These are phyloP conservation scores for Ganoderma lingzhi DNA, from an alignment of 1,284 basidiomycete species.

Conservation along the genomic window DNA sequence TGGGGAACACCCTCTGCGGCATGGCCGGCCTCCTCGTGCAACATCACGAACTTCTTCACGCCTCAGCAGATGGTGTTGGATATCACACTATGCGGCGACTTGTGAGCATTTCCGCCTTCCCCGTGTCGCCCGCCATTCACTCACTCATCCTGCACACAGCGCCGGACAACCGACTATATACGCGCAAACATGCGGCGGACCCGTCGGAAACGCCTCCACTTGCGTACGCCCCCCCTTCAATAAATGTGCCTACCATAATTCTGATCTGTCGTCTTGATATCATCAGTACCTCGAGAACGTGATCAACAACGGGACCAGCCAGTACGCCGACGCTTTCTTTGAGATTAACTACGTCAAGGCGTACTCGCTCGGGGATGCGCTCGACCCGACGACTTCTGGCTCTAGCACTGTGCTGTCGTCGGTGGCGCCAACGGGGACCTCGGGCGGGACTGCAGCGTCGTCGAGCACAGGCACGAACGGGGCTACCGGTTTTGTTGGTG, in stretches of 20 bases:
- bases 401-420: neutral
- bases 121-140: neutral
- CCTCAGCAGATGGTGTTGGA: slow-evolving; percentile 62
- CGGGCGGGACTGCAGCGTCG: neutral
- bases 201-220: slow-evolving; percentile 13
- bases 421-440: neutral
- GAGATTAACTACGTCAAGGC: slow-evolving; percentile 59
- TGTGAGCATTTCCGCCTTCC: slow-evolving; percentile 35
- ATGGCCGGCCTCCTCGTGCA: slow-evolving; percentile 56
- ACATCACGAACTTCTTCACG: slow-evolving; percentile 59
- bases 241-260: neutral
- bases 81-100: slow-evolving; percentile 64
- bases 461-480: neutral
- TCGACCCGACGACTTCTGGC: slow-evolving; percentile 10
- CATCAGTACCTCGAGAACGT: slow-evolving; percentile 60
- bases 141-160: slow-evolving; percentile 41
- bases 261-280: neutral
- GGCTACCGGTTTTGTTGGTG: neutral
- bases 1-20: slow-evolving; percentile 69
- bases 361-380: slow-evolving; percentile 36
- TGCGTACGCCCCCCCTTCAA: too few relatives aligned
- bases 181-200: slow-evolving; percentile 46
- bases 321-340: slow-evolving; percentile 60
- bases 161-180: slow-evolving; percentile 53
- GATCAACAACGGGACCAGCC: slow-evolving; percentile 52